These are phyloP conservation scores for Cornus suecica DNA, from an alignment of 148 eudicot species.

Conservation along the genomic window DNA sequence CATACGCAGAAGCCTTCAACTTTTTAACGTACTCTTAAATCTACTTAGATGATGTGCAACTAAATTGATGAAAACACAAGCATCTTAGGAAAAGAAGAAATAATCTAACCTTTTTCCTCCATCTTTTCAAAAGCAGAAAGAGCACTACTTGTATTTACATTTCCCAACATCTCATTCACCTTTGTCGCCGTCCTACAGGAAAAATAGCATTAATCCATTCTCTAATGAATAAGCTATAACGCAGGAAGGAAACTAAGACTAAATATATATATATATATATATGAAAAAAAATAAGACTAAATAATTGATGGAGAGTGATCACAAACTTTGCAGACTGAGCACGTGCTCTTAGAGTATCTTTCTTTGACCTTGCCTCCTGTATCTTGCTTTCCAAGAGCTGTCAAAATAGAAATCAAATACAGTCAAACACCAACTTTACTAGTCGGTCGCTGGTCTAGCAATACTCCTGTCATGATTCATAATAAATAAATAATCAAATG, in stretches of 20 bases:
- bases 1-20: too few relatives aligned
- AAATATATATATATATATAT: too few relatives aligned
- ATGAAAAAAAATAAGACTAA: too few relatives aligned
- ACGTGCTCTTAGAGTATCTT: constrained; percentile 86
- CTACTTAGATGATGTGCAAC: neutral
- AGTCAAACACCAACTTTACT: constrained; percentile 7
- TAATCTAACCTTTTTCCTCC: constrained; percentile 84
- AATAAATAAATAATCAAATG: neutral
- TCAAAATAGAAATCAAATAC: constrained; percentile 12
- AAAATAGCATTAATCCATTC: constrained; percentile 3
- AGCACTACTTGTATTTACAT: constrained; percentile 93
- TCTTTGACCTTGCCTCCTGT: constrained; percentile 81
- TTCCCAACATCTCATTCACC: constrained; percentile 91
- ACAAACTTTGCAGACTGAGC: constrained; percentile 93
- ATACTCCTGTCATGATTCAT: neutral
- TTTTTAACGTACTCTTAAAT: too few relatives aligned
- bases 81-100: neutral
- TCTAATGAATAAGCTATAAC: neutral
- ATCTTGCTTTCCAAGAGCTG: constrained; percentile 97
- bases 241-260: too few relatives aligned
- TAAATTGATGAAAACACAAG: neutral
- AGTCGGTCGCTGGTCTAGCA: constrained; percentile 1
- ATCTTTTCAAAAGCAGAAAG: constrained; percentile 97
- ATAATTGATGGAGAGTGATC: constrained; percentile 10
- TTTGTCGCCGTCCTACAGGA: constrained; percentile 80